A percentile compares a stretch with the other conserved stretches of the same genome.
These are phyloP conservation scores for Mucor circinelloides DNA, from an alignment of 371 early-diverging fungal genomes.

Conservation along the genomic window DNA sequence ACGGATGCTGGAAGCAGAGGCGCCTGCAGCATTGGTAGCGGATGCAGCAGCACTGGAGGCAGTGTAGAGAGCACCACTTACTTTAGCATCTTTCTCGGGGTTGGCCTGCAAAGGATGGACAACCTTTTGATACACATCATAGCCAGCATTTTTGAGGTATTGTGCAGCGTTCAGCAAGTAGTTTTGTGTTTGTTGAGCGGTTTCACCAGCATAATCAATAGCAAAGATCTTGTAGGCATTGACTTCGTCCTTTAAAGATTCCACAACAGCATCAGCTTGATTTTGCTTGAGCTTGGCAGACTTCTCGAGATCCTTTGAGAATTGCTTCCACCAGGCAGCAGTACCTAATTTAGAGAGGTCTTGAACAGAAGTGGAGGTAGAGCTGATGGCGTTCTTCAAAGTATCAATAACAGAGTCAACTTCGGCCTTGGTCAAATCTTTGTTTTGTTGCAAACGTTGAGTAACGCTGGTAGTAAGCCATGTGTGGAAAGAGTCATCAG, in stretches of 20 bases:
- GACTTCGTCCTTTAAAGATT: conserved; percentile 32
- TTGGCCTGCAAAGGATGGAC: conserved; percentile 12
- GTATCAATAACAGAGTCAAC: conserved; percentile 23
- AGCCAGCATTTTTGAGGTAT: conserved; percentile 24
- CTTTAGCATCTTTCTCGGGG: background rate
- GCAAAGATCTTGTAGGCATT: conserved; percentile 53
- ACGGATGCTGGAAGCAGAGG: conserved; percentile 2
- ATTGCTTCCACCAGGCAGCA: conserved; percentile 38
- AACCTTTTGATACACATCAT: conserved; percentile 13
- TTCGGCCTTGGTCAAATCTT: conserved; percentile 38
- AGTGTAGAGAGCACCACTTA: conserved; percentile 2
- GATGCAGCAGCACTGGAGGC: conserved; percentile 16
- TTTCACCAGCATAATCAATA: conserved; percentile 42
- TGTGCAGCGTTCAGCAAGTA: conserved; percentile 6
- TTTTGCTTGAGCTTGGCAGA: conserved; percentile 34
- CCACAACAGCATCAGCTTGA: conserved; percentile 30
- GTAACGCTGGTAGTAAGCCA: conserved; percentile 33
- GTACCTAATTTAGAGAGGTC: conserved; percentile 35
- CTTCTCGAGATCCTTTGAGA: conserved; percentile 31
- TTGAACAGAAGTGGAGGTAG: conserved; percentile 19
- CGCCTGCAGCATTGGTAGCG: conserved; percentile 11
- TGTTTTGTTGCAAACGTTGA: conserved; percentile 30
- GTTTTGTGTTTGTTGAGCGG: conserved; percentile 24
- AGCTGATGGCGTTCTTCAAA: conserved; percentile 28
- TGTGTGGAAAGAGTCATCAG: conserved; percentile 28